Percentiles rank a stretch among this genome's conserved stretches.
phyloP scores from a whole-genome alignment of 495 filamentous ascomycete species.

The Zalerion maritima region DNA sequence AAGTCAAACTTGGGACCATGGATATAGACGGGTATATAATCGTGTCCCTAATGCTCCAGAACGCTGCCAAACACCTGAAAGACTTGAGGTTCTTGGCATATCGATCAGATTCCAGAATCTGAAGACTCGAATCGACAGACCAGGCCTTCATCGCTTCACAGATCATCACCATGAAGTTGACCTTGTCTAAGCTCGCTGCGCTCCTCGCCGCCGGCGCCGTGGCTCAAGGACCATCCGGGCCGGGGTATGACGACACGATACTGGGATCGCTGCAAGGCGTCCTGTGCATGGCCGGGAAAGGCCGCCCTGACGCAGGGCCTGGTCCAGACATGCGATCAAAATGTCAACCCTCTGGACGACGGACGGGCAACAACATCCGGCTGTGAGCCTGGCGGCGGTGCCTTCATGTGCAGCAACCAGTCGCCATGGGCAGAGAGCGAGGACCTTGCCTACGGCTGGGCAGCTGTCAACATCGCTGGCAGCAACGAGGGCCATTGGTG shows the following conservation, averaged over 20 bases:
- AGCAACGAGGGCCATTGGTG: conserved; percentile 44
- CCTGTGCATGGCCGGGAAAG: conserved; percentile 48
- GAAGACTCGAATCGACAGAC: too few relatives aligned
- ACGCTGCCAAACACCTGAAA: too few relatives aligned
- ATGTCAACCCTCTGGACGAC: conserved; percentile 38
- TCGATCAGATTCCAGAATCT: too few relatives aligned
- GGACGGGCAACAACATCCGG: conserved; percentile 27
- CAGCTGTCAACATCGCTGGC: conserved; percentile 40
- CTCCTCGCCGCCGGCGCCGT: neutral
- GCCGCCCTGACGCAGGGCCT: conserved; percentile 25
- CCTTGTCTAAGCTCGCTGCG: too few relatives aligned
- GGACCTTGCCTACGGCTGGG: conserved; percentile 45
- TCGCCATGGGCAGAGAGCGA: conserved; percentile 48
- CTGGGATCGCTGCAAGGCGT: conserved; percentile 60
- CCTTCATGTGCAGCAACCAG: conserved; percentile 50
- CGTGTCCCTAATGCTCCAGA: too few relatives aligned
- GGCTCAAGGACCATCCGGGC: conserved; percentile 15
- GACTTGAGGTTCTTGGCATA: too few relatives aligned
- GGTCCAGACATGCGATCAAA: conserved; percentile 41
- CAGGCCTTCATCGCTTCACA: too few relatives aligned
- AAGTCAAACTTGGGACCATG: too few relatives aligned
- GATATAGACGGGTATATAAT: too few relatives aligned
- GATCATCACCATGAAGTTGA: too few relatives aligned
- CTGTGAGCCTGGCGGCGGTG: conserved; percentile 38
- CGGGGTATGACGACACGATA: conserved; percentile 46